These are phyloP conservation scores for Populus ilicifolia DNA, from an alignment of 345 rosid species.

Conservation along the genomic window DNA sequence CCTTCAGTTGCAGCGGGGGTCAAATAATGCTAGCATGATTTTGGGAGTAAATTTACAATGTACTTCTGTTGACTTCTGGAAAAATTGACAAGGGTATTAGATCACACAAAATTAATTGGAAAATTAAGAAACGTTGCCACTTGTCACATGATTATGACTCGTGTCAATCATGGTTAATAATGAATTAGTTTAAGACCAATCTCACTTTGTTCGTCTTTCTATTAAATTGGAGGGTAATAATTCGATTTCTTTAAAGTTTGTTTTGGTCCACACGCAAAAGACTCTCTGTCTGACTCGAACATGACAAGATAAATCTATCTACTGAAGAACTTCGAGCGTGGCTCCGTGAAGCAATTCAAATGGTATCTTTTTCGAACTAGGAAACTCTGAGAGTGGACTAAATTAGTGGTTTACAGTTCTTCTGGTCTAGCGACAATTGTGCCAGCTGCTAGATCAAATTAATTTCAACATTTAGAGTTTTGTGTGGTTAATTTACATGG, in stretches of 20 bases:
- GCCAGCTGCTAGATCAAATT: no score
- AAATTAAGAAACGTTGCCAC: not conserved
- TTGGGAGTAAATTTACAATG: not conserved
- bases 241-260: not conserved
- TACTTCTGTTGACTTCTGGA: not conserved
- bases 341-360: not conserved
- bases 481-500: no score
- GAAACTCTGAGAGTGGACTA: not conserved
- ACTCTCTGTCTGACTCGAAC: not conserved
- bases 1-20: not conserved
- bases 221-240: not conserved
- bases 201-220: not conserved
- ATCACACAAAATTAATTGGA: not conserved
- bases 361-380: not conserved
- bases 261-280: constrained; percentile 4
- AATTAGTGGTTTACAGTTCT: not conserved
- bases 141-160: not conserved
- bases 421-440: not conserved
- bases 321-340: not conserved
- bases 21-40: not conserved
- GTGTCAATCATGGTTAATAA: not conserved
- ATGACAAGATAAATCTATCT: not conserved
- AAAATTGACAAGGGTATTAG: not conserved
- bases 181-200: not conserved
- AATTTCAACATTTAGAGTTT: no score